phyloP scores from a whole-genome alignment of 371 early-diverging fungal species.

The Smittium mucronatum region DNA sequence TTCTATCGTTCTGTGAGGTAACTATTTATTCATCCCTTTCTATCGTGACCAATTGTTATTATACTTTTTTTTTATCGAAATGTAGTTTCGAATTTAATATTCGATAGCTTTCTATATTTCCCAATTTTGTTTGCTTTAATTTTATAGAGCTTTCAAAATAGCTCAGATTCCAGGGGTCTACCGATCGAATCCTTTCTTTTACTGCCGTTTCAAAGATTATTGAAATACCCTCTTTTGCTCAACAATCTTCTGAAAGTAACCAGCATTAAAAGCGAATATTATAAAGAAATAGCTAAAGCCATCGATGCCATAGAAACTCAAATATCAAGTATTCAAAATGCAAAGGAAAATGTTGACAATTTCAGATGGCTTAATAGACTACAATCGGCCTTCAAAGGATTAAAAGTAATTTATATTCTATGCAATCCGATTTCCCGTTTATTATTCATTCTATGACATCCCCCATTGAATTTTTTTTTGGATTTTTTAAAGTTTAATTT shows the following conservation, averaged over 20 bases:
- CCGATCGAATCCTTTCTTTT: conserved; percentile 36
- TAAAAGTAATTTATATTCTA: not conserved
- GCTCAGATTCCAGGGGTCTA: conserved; percentile 31
- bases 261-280: conserved; percentile 8
- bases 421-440: not conserved
- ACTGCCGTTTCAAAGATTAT: conserved; percentile 43
- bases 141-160: conserved; percentile 25
- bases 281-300: conserved; percentile 6
- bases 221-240: conserved; percentile 45
- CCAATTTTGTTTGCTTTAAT: no score
- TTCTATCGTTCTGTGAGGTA: not conserved
- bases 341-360: conserved; percentile 10
- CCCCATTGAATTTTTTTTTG: no score
- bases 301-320: not conserved
- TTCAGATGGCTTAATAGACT: conserved; percentile 2
- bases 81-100: not conserved
- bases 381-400: conserved; percentile 1
- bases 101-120: no score
- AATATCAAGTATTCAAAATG: conserved; percentile 8
- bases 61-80: not conserved
- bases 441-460: not conserved
- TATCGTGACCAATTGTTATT: not conserved
- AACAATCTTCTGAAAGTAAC: conserved; percentile 33
- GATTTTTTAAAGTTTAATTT: no score
- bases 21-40: not conserved